Base-by-base conservation (phyloP, 78 protist species). In the Polysphondylium violaceum region DNA sequence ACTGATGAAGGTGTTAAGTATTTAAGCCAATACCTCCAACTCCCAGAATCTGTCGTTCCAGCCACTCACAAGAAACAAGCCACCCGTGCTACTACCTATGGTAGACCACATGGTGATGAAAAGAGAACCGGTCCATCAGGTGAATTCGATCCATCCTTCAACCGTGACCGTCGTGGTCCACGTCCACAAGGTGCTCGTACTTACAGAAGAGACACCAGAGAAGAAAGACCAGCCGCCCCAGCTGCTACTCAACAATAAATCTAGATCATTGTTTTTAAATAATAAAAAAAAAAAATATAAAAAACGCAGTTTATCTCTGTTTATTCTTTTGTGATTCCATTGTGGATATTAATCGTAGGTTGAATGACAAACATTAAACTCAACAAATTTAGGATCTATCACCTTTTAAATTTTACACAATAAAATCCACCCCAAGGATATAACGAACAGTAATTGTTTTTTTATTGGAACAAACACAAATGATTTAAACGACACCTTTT, bases 1-100 rank as follows among this genome's bases (percentile, higher is more conserved):
- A 97, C 94, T 79, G 92, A 97, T 77, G 96, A 90, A 73, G 99
- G 99, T 91, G 74, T 98, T 85, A 86, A 96, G 74, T 96, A 96
- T 92, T 76, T 98, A 71, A 93, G 99, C 29, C 93, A 87, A 65
- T 94, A 64, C 94, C 98, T 98, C 72, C 95, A 96, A 94, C 71
- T 97, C 33, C 97, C 98, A 53, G 96, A 65, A 43, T 92, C 93
- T 58, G 93, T 97, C 27, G 96, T 98, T 27, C 99, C 99, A 67
- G 40, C 61, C 50, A 98, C 99, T 21, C 94, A 77, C 60, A 97
- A 95, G 87, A 87, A 93, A 91, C 76, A 78, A 63, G 86, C 77
- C 17, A 4, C 64, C 16, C 67, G 78, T 51, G 78, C 72, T 25
- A 19, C 50, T n/a, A 36, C 71, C 12, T 19, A 31, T 31, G 2